Evolutionary conservation across 2,329 filamentous ascomycete genomes (phyloP).

Genomic region (Paraphoma sp.): DNA sequence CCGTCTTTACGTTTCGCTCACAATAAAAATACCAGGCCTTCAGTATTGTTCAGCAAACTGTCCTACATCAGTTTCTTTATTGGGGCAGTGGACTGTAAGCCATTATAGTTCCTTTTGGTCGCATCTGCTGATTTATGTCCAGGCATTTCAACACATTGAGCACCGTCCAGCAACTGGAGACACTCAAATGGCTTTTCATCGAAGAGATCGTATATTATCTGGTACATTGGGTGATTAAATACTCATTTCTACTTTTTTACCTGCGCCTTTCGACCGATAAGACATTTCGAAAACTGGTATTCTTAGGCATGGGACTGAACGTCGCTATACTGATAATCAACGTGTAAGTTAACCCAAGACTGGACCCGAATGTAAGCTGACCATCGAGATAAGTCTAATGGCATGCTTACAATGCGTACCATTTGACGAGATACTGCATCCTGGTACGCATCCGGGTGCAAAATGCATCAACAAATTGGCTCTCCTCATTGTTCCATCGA

Average conservation of each 20-base stretch:
- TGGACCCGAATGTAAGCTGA: constrained; percentile 3
- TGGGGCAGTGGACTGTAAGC: constrained; percentile 29
- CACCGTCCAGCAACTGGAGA: too few species aligned
- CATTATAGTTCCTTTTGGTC: background rate
- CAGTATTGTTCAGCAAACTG: constrained; percentile 21
- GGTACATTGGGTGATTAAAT: constrained; percentile 43
- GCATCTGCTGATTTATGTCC: background rate
- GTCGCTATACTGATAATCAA: constrained; percentile 30
- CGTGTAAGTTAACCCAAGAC: constrained; percentile 15
- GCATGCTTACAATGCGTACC: constrained; percentile 41
- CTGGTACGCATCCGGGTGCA: constrained; percentile 27
- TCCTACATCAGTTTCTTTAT: constrained; percentile 30
- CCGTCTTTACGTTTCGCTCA: too few species aligned
- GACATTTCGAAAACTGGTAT: constrained; percentile 31
- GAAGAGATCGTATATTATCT: constrained; percentile 42
- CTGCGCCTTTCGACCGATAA: constrained; percentile 33
- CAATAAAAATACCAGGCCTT: constrained; percentile 7
- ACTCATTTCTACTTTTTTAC: constrained; percentile 45
- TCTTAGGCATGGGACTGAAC: constrained; percentile 33
- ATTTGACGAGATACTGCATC: constrained; percentile 36
- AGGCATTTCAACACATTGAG: constrained; percentile 2
- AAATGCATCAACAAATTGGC: constrained; percentile 33
- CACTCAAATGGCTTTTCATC: constrained; percentile 27
- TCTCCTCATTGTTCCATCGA: constrained; percentile 35
- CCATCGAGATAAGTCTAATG: constrained; percentile 13